A percentile compares a stretch with the other conserved stretches of the same genome.
phyloP scores from a whole-genome alignment of 768 basidiomycete genomes.

The Rickenella mellea region DNA sequence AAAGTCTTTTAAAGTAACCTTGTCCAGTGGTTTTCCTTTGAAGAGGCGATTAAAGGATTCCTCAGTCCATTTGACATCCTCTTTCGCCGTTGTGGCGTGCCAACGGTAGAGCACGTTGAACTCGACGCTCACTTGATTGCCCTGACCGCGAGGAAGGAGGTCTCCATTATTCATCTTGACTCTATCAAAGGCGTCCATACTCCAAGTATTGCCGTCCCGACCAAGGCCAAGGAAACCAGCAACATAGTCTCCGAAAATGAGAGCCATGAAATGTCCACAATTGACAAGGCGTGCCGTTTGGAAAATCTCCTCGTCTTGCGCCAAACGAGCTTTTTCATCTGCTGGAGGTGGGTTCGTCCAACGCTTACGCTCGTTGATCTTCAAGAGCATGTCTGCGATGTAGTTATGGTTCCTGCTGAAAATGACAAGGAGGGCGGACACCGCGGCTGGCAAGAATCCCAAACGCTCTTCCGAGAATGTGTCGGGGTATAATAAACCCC shows the following conservation, averaged over 20 bases:
- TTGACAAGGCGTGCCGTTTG: conserved; percentile 47
- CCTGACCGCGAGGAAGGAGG: conserved; percentile 13
- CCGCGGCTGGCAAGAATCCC: conserved; percentile 42
- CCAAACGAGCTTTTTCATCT: conserved; percentile 9
- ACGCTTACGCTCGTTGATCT: conserved; percentile 42
- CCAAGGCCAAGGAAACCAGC: conserved; percentile 46
- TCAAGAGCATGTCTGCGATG: conserved; percentile 40
- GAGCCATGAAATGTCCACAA: conserved; percentile 46
- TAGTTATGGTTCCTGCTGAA: conserved; percentile 56
- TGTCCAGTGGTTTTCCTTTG: conserved; percentile 14
- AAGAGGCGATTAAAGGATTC: conserved; percentile 18
- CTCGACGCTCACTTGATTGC: conserved; percentile 14
- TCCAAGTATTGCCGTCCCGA: conserved; percentile 42
- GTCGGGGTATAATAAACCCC: conserved; percentile 45
- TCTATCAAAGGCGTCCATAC: conserved; percentile 40
- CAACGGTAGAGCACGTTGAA: conserved; percentile 21
- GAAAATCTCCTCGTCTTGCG: conserved; percentile 50
- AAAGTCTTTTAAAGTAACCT: conserved; percentile 10
- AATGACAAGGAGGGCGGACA: conserved; percentile 43
- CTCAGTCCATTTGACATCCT: conserved; percentile 24
- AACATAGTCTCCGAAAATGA: conserved; percentile 51
- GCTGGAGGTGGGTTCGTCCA: conserved; percentile 33
- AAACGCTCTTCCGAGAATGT: conserved; percentile 44
- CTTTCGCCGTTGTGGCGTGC: conserved; percentile 21
- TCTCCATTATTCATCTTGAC: conserved; percentile 1